These are phyloP conservation scores for Pseudonectria buxi DNA, from an alignment of 2,329 filamentous ascomycete genomes.

Conservation along the genomic window DNA sequence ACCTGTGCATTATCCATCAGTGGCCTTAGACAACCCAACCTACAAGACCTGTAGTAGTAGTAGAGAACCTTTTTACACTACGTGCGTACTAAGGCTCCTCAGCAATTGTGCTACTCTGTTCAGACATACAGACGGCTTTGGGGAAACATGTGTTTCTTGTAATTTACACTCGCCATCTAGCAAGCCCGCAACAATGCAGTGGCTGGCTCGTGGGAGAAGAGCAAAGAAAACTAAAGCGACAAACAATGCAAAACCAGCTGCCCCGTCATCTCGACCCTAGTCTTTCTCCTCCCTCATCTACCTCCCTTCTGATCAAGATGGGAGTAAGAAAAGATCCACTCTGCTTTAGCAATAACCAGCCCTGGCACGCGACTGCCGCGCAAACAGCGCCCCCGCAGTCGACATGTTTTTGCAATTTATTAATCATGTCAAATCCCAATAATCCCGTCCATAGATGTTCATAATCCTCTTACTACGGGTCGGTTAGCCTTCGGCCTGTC, in stretches of 20 bases:
- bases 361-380: constrained; percentile 6
- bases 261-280: constrained; percentile 11
- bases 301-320: constrained; percentile 2
- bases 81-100: no score
- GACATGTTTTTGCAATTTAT: constrained; percentile 17
- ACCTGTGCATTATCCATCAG: background rate
- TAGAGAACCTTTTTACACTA: no score
- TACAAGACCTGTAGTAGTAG: no score
- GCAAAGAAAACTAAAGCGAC: constrained; percentile 13
- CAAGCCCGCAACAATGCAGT: no score
- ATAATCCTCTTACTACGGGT: background rate
- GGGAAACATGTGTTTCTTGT: no score
- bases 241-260: constrained; percentile 21
- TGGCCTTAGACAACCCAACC: no score
- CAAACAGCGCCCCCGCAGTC: constrained; percentile 4
- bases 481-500: constrained; percentile 7
- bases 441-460: constrained; percentile 1
- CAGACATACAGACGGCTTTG: no score
- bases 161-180: no score
- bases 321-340: constrained; percentile 10
- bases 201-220: constrained; percentile 1
- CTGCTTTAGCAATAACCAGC: constrained; percentile 13
- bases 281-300: constrained; percentile 6
- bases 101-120: no score
- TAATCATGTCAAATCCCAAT: constrained; percentile 9